Evolutionary conservation across 805 yeast species (phyloP), one percentile per base, ranked within the genome.

Genomic region (Lachancea quebecensis): DNA sequence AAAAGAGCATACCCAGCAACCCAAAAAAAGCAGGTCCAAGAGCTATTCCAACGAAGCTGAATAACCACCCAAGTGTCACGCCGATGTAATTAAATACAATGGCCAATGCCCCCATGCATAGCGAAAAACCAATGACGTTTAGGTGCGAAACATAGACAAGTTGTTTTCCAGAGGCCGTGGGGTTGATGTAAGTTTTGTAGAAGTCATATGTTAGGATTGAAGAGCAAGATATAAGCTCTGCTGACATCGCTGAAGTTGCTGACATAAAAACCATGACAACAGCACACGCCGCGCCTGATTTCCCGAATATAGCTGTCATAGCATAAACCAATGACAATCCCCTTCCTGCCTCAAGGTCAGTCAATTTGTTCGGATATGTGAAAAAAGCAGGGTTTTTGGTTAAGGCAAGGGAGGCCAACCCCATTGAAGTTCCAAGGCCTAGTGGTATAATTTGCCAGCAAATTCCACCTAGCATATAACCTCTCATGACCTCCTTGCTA

Each of bases 371-470:
- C 29, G 91, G 91, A 60, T 79, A 85, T 12, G 85, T 79, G 53
- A 91, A 89, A 80, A 86, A 85, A 2, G 72, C 54, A 17, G 84
- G 80, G 18, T 78, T 72, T 44, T 66, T 62, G 66, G 85, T 86
- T 44, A 86, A 69, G 18, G 83, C 79, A 45, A 82, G 68, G 41
- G 83, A 84, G 29, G 87, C 83, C 12, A 86, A 66, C n/a, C 95
- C 95, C 81, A 84, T 72, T 12, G 93, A 82, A 5, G 89, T 81
- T 11, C 90, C 82, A 44, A 78, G 72, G 46, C 82, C 74, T 70
- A 80, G 80, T 33, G 95, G 95, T 51, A 86, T 80, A 10, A 91
- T 87, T 57, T 83, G 81, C 95, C 95, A 86, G 1, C 88, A 82
- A 37, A 86, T 62, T 25, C 93, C 95, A 44, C 95, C 95, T 42